Evolutionary conservation across 208 protist genomes (phyloP).

Genomic region (Acanthamoeba sp.): DNA sequence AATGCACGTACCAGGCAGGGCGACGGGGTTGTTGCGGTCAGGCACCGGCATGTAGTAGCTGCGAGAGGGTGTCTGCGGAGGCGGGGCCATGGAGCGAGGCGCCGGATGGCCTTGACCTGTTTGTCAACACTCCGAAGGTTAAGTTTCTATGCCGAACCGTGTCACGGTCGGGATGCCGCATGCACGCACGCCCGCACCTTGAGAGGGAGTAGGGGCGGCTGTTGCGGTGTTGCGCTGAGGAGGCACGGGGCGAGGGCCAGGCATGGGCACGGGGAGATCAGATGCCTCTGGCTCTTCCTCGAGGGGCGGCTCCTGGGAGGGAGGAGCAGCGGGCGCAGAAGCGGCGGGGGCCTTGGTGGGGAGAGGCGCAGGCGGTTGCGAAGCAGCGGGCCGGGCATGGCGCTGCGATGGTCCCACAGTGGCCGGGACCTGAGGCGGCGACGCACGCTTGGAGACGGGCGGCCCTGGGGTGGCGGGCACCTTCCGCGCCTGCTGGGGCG

Average conservation of each 20-base stretch:
- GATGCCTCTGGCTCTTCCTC: background rate
- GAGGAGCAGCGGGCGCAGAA: background rate
- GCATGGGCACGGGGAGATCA: background rate
- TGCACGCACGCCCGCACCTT: background rate
- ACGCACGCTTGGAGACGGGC: background rate
- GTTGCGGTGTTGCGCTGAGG: background rate
- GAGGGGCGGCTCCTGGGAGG: background rate
- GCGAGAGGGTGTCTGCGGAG: background rate
- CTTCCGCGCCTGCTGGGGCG: background rate
- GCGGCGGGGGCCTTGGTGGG: background rate
- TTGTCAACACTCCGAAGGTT: too few relatives aligned
- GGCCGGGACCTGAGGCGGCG: background rate
- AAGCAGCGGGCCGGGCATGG: background rate
- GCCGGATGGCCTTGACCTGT: background rate
- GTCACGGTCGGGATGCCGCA: too few relatives aligned
- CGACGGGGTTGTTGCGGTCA: constrained; percentile 43
- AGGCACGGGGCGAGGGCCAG: background rate
- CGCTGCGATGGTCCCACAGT: constrained; percentile 23
- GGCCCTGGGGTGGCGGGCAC: constrained; percentile 1
- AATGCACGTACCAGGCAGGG: background rate
- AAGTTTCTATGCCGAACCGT: too few relatives aligned
- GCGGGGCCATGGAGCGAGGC: background rate
- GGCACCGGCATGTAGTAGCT: constrained; percentile 72
- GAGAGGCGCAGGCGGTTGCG: background rate
- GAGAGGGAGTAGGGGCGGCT: background rate